phyloP scores from a whole-genome alignment of 176 grass and related monocot genomes.

The Aegilops sharonensis region DNA sequence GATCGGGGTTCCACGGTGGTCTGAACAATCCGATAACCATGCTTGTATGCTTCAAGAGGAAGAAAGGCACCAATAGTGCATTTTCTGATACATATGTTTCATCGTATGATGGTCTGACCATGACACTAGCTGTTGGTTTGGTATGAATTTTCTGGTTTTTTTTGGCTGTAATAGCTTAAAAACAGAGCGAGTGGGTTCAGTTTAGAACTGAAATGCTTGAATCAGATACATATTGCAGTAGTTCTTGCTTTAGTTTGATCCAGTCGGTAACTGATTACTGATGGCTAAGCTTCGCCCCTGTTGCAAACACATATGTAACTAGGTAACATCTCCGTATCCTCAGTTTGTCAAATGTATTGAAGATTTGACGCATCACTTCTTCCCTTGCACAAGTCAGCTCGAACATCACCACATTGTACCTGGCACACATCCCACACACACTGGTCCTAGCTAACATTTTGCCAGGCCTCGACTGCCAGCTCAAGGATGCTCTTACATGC shows the following conservation, averaged over 20 bases:
- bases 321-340: too few relatives aligned
- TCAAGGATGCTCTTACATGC: not conserved
- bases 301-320: too few relatives aligned
- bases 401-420: conserved; percentile 20
- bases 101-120: not conserved
- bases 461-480: not conserved
- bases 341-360: too few relatives aligned
- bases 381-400: not conserved
- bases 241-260: not conserved
- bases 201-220: conserved; percentile 7
- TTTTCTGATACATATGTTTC: not conserved
- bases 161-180: not conserved
- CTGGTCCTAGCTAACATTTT: not conserved
- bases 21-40: not conserved
- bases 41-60: not conserved
- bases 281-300: too few relatives aligned
- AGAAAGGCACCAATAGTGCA: not conserved
- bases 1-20: not conserved
- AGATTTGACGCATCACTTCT: too few relatives aligned
- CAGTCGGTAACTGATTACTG: too few relatives aligned
- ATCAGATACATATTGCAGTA: not conserved
- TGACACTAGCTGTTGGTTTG: not conserved
- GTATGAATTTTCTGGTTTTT: not conserved
- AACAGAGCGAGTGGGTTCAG: not conserved
- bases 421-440: not conserved